These are phyloP conservation scores for Nigrospora osmanthi DNA, from an alignment of 2,329 filamentous ascomycete genomes.

Conservation along the genomic window DNA sequence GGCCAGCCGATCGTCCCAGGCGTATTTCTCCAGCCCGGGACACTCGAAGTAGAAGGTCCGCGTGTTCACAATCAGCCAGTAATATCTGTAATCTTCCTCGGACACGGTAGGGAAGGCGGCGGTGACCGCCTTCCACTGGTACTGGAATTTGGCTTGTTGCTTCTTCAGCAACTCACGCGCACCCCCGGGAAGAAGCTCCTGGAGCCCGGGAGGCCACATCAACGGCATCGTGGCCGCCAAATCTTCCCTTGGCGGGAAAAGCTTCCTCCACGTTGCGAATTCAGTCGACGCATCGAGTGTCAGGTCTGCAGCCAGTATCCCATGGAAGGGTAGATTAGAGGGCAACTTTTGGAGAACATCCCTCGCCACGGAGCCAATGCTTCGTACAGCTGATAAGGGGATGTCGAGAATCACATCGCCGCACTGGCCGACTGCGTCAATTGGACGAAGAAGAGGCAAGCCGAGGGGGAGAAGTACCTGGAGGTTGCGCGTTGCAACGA, in stretches of 20 bases:
- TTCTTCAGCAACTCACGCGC: background rate
- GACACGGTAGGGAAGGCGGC: background rate
- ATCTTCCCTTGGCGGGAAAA: background rate
- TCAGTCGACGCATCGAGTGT: background rate
- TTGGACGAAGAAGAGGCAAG: background rate
- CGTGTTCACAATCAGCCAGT: slow-evolving; percentile 54
- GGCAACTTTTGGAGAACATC: background rate
- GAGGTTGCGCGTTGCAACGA: background rate
- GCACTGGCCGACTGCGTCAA: background rate
- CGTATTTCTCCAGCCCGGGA: slow-evolving; percentile 23
- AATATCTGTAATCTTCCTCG: slow-evolving; percentile 34
- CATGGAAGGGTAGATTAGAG: background rate
- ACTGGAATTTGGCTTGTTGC: slow-evolving; percentile 15
- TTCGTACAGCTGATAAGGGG: slow-evolving; percentile 1
- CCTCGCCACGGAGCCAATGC: background rate
- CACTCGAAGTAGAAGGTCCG: slow-evolving; percentile 51
- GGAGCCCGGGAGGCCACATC: slow-evolving; percentile 1
- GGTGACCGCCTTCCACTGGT: background rate
- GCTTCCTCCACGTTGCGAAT: background rate
- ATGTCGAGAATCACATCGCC: slow-evolving; percentile 2
- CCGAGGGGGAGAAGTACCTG: background rate
- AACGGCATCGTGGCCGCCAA: slow-evolving; percentile 3
- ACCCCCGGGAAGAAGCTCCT: background rate
- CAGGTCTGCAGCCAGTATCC: slow-evolving; percentile 3
- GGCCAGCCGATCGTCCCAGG: slow-evolving; percentile 2